Conservation (phyloP, 2,329 filamentous ascomycete genomes). For the Ceratocystis harringtonii region DNA sequence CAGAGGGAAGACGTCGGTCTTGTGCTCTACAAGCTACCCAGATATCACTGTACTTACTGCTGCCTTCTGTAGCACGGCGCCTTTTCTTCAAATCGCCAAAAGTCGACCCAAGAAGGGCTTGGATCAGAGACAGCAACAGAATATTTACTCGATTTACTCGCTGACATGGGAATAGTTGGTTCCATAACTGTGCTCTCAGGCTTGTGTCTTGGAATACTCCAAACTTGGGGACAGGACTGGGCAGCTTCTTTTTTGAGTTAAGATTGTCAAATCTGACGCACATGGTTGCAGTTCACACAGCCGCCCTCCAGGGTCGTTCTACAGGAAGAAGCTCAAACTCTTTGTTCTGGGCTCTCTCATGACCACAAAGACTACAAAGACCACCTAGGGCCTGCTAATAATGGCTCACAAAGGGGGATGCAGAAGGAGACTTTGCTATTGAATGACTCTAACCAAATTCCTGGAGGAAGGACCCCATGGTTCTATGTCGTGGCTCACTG, state of each 20-base stretch:
- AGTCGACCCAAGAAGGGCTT: constrained; percentile 31
- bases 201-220: constrained; percentile 21
- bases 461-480: constrained; percentile 29
- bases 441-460: constrained; percentile 30
- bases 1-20: constrained; percentile 29
- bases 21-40: constrained; percentile 33
- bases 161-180: constrained; percentile 29
- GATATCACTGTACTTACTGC: too few relatives aligned
- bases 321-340: too few relatives aligned
- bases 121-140: constrained; percentile 31
- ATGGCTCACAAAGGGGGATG: constrained; percentile 32
- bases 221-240: too few relatives aligned
- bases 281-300: too few relatives aligned
- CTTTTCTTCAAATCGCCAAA: too few relatives aligned
- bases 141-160: constrained; percentile 31
- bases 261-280: too few relatives aligned
- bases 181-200: constrained; percentile 40
- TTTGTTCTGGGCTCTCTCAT: too few relatives aligned
- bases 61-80: too few relatives aligned
- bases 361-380: constrained; percentile 24
- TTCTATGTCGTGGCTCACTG: constrained; percentile 28
- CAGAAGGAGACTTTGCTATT: constrained; percentile 30
- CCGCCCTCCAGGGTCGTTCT: too few relatives aligned
- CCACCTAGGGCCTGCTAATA: constrained; percentile 21
- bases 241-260: too few relatives aligned